Conservation (phyloP, 2,329 filamentous ascomycete species). For the Septoria petroselini region DNA sequence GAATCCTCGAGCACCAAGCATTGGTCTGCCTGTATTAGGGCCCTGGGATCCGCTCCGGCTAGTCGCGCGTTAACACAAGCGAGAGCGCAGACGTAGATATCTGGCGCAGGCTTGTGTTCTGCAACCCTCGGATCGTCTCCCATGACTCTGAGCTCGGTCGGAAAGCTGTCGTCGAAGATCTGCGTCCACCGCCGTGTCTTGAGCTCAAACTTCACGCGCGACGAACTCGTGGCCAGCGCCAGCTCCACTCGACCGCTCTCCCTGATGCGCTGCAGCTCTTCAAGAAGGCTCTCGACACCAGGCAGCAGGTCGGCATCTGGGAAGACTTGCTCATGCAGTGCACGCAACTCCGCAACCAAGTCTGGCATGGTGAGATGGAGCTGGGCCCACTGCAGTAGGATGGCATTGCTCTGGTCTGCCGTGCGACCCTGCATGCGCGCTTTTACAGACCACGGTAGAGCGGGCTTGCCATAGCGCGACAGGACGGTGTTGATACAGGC, state of each 20-base stretch:
- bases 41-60: slow-evolving; percentile 30
- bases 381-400: slow-evolving; percentile 75
- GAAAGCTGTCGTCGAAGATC: slow-evolving; percentile 56
- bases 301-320: slow-evolving; percentile 68
- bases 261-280: slow-evolving; percentile 46
- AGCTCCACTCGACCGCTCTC: slow-evolving; percentile 55
- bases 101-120: slow-evolving; percentile 79
- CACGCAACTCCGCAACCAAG: slow-evolving; percentile 58
- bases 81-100: slow-evolving; percentile 85
- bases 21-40: slow-evolving; percentile 68
- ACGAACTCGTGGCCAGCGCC: slow-evolving; percentile 80
- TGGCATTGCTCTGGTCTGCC: slow-evolving; percentile 53
- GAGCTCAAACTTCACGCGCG: slow-evolving; percentile 65
- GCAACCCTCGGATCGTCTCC: slow-evolving; percentile 86
- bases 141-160: slow-evolving; percentile 64
- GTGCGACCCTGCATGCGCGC: slow-evolving; percentile 71
- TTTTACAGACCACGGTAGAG: slow-evolving; percentile 84
- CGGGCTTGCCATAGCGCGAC: slow-evolving; percentile 64
- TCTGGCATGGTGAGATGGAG: slow-evolving; percentile 70
- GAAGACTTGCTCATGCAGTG: slow-evolving; percentile 68
- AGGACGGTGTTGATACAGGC: slow-evolving; percentile 76
- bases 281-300: slow-evolving; percentile 62
- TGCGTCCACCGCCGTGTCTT: slow-evolving; percentile 61
- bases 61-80: slow-evolving; percentile 64
- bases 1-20: slow-evolving; percentile 94